Evolutionary conservation across 345 rosid species (phyloP).

Genomic region (Eutrema japonicum): DNA sequence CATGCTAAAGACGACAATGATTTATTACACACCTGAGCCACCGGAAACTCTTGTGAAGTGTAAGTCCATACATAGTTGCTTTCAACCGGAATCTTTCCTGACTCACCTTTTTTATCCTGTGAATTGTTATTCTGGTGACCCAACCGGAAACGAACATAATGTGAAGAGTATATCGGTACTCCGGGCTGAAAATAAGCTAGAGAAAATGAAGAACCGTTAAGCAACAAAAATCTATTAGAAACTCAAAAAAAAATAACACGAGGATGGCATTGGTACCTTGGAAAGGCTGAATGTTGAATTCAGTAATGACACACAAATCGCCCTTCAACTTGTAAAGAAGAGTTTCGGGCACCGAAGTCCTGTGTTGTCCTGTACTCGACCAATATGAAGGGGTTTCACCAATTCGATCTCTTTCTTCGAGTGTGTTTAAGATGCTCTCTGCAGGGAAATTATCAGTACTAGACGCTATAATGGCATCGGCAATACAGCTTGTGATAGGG

Average conservation of each 20-base stretch:
- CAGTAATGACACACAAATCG: conserved; percentile 73
- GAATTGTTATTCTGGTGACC: conserved; percentile 56
- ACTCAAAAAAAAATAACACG: not conserved
- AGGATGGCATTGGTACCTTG: conserved; percentile 54
- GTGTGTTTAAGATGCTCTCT: conserved; percentile 80
- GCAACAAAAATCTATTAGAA: conserved; percentile 28
- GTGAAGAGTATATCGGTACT: conserved; percentile 79
- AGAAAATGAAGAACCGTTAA: conserved; percentile 27
- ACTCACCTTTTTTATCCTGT: conserved; percentile 40
- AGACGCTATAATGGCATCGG: conserved; percentile 73
- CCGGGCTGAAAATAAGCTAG: conserved; percentile 82
- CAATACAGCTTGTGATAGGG: conserved; percentile 53
- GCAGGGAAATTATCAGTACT: conserved; percentile 87
- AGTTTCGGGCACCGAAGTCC: conserved; percentile 81
- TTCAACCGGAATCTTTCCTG: conserved; percentile 41
- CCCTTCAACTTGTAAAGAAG: conserved; percentile 66
- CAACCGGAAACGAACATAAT: conserved; percentile 68
- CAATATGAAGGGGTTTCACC: conserved; percentile 74
- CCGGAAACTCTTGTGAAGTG: conserved; percentile 83
- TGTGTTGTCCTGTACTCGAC: conserved; percentile 84
- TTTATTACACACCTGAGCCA: conserved; percentile 72
- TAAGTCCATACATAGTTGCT: conserved; percentile 73
- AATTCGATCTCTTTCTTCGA: conserved; percentile 56
- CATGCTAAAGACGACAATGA: conserved; percentile 24
- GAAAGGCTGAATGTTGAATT: conserved; percentile 78